These are phyloP conservation scores for Vitis rotundifolia DNA, from an alignment of 164 flowering plant genomes.

Conservation along the genomic window DNA sequence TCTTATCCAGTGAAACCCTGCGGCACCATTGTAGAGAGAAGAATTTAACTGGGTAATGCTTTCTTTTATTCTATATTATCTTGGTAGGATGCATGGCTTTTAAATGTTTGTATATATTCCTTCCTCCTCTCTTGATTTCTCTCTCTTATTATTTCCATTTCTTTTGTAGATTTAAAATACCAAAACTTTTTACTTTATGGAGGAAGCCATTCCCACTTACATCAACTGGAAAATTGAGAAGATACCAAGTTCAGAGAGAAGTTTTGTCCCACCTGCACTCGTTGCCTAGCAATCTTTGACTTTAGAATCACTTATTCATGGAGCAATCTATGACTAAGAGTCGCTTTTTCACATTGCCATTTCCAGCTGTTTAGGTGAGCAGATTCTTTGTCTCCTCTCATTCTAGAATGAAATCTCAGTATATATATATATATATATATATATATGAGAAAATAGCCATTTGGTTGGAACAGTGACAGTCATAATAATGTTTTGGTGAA, in stretches of 20 bases:
- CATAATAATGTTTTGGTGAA: too few relatives aligned
- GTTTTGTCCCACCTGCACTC: conserved; percentile 33
- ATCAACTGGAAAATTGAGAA: conserved; percentile 64
- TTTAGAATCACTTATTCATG: background rate
- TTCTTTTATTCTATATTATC: background rate
- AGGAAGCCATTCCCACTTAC: conserved; percentile 69
- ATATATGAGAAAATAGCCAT: too few relatives aligned
- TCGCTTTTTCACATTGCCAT: too few relatives aligned
- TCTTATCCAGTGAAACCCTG: conserved; percentile 48
- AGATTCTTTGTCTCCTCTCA: too few relatives aligned
- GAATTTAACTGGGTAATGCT: conserved; percentile 63
- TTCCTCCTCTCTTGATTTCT: background rate
- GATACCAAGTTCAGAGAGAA: conserved; percentile 54
- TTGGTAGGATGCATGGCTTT: background rate
- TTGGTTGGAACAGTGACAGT: too few relatives aligned
- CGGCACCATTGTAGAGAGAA: conserved; percentile 47
- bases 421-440: too few relatives aligned
- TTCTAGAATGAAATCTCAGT: too few relatives aligned
- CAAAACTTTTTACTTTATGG: conserved; percentile 63
- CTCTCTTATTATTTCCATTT: background rate
- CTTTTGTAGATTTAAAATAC: conserved; percentile 74
- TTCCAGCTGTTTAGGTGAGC: too few relatives aligned
- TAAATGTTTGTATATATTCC: background rate
- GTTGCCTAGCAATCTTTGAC: conserved; percentile 45
- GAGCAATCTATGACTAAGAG: too few relatives aligned